Evolutionary conservation across 306 rosid genomes (phyloP), one percentile per base, ranked within the genome.

Genomic region (Vigna hirtella): DNA sequence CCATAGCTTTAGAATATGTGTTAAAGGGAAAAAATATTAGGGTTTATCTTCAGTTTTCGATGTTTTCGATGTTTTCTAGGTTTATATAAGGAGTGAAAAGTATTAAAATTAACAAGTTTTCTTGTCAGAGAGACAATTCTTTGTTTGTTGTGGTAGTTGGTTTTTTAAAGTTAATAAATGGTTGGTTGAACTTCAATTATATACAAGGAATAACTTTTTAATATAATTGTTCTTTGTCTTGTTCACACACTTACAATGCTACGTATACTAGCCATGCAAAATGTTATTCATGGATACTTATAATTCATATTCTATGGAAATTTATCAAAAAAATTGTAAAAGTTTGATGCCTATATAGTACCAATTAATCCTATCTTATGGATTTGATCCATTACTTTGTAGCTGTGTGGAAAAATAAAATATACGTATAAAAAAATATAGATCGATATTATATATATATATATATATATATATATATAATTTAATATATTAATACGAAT

Each of bases 101-200:
- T 62, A 1, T 24, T 36, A 17, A 17, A 63, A 36, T 70, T 70
- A 24, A 69, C 13, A 0, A 45, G 70, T 65, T 84, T 82, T 58
- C 88, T 82, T 87, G 70, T 49, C 34, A n/a, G 11, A 17, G 61
- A 82, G 67, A 79, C 55, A 48, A 84, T 82, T 77, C 90, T 73
- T 79, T 84, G 32, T 82, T 68, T 18, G 18, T 51, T 30, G 2
- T 64, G 1, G 17, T 16, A 1, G 30, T 76, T 61, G 81, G 88
- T 36, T 61, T 78, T 49, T 74, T 79, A 10, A 47, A 36, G 26
- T 7, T 68, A 69, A 1, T 78, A 2, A 4, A 28, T 62, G 75
- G 66, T 68, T 81, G 63, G 79, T 71, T 15, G 38, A 13, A 67
- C 50, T 56, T 56, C 24, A 40, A 48, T 77, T 73, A 12, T 42